Conservation (phyloP, 345 rosid genomes). For the Microthlaspi erraticum region DNA sequence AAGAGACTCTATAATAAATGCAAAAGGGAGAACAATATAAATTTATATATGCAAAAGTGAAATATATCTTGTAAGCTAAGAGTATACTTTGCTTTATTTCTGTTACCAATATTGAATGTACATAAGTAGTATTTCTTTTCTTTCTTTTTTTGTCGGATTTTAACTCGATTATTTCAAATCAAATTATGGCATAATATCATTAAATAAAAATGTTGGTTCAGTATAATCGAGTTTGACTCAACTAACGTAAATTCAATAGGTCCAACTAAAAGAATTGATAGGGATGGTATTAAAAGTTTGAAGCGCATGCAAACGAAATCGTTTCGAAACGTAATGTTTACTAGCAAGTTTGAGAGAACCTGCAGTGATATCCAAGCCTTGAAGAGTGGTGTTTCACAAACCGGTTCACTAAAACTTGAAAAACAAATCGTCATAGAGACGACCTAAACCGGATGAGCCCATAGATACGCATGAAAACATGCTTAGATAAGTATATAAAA, state of each 20-base stretch:
- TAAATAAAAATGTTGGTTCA: background rate
- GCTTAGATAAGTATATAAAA: conserved; percentile 16
- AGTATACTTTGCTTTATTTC: conserved; percentile 21
- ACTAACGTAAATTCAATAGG: background rate
- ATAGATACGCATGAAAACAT: conserved; percentile 7
- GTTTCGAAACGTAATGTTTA: background rate
- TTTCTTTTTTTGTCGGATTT: background rate
- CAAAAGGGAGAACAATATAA: background rate
- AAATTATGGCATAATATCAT: background rate
- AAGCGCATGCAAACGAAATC: background rate
- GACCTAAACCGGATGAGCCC: conserved; percentile 4
- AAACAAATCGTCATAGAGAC: background rate
- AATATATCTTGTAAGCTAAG: conserved; percentile 34
- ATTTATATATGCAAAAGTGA: conserved; percentile 31
- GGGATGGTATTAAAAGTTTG: background rate
- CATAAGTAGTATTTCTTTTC: conserved; percentile 3
- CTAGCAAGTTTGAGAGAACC: background rate
- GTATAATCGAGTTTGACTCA: background rate
- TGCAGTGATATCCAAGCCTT: background rate
- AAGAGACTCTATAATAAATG: conserved; percentile 17
- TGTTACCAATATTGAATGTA: conserved; percentile 32
- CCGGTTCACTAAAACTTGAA: background rate
- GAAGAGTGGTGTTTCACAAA: background rate
- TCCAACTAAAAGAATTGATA: background rate
- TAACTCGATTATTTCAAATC: background rate